A percentile compares a stretch with the other conserved stretches of the same genome.
Conservation (phyloP, 2,329 filamentous ascomycete genomes). For the Penicillium sp. region DNA sequence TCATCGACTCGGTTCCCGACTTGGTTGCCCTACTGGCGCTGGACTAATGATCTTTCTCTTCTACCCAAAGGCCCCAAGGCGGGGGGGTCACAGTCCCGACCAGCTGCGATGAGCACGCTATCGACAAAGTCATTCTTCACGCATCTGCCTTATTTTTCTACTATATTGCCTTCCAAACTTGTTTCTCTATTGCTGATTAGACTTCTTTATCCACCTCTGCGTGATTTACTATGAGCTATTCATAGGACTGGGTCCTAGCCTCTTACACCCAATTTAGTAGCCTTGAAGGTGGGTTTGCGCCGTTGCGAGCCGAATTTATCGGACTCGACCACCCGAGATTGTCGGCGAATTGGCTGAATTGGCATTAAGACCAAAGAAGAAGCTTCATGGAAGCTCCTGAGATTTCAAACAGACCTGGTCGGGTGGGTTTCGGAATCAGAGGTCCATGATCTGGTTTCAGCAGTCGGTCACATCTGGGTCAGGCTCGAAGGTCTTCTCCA, state of each 20-base stretch:
- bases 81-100: background rate
- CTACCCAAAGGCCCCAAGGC: background rate
- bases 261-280: background rate
- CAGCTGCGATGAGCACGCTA: background rate
- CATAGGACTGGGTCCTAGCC: background rate
- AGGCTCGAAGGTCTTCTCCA: background rate
- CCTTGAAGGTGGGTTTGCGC: background rate
- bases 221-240: background rate
- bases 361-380: background rate
- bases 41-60: background rate
- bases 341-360: background rate
- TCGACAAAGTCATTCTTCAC: background rate
- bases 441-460: background rate
- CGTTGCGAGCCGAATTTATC: background rate
- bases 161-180: background rate
- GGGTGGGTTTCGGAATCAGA: background rate
- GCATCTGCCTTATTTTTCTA: background rate
- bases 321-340: background rate
- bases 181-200: background rate
- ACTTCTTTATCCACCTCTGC: background rate
- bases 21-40: background rate
- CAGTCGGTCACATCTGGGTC: constrained; percentile 3
- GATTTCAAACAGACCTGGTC: background rate
- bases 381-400: background rate
- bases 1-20: constrained; percentile 5